Base-by-base conservation (phyloP, 2,329 filamentous ascomycete genomes). In the Penicillium vulpinum region DNA sequence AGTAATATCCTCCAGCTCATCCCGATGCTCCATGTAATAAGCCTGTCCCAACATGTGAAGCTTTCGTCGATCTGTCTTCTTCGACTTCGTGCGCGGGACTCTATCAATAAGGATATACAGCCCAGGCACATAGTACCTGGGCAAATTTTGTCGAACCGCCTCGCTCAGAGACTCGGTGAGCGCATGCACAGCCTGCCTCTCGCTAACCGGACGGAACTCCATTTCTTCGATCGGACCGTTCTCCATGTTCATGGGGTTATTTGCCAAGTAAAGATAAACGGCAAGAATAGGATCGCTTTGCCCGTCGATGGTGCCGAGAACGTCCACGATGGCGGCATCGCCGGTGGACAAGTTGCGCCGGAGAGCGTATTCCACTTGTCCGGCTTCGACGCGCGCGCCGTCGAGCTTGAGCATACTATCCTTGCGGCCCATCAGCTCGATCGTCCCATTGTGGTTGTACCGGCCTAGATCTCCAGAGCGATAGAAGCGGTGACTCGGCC, bases 401-500 rank as follows among this genome's bases (percentile, higher is more conserved):
- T 68, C 57, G 0, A 70, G 57, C 22, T 70, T 70, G 7, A 70
- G 49, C 45, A 68, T 56, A 0, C 65, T 64, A 38, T 70, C 67
- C 26, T 68, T 70, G 4, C 67, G 67, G 9, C 67, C 67, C 40
- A 70, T 61, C 10, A 67, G 56, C 47, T 70, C 64, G 18, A 70
- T 55, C 1, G 60, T 61, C 4, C 66, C 67, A 28, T 66, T 63
- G 6, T 62, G 57, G 9, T 49, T 51, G 41, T 63, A 68, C 15
- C 66, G 59, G 8, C 63, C 67, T 13, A 69, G 57, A 38, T 69
- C 67, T 0, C 67, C 67, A 2, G 67, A 68, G 3, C 64, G 62
- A 29, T 69, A 69, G 28, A 69, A 39, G 16, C 65, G 56, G 18
- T 59, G 38, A 8, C n/a, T 31, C 3, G 41, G 49, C 13, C 65